Base-by-base conservation (phyloP, 1,139 yeast species). In the Nakaseomyces bracarensis region DNA sequence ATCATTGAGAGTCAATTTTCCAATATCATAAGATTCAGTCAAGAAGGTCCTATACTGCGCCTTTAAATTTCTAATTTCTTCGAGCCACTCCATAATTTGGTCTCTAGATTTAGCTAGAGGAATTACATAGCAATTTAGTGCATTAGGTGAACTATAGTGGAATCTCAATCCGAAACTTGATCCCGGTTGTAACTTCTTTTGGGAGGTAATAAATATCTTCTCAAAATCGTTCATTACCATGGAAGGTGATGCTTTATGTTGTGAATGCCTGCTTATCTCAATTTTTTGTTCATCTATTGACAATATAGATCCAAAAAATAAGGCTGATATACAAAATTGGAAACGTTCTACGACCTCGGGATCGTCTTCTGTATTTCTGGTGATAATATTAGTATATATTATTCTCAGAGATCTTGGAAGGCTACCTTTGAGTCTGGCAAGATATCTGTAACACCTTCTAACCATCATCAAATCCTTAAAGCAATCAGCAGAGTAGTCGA, bases 401-500 rank as follows among this genome's bases (percentile, higher is more conserved):
- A 39, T 30, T 3, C 45, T 41, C 1, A 52, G 31, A 0, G 60
- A 42, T 3, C 46, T 40, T 4, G 60, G 57, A 7, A 61, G 48
- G 1, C 48, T 40, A 10, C 54, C 49, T n/a, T 39, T 40, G 6
- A 16, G 39, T 15, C 49, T 52, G 2, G 46, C 47, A n/a, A 57
- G 33, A 19, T 46, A 42, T 28, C 55, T 50, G 44, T 48, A 61
- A 10, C 58, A 41, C 42, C 57, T 61, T 45, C 68, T 57, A 7
- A 55, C 29, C 39, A 58, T 50, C 57, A 58, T 51, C 38, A 63
- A 42, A 11, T 54, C 49, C 23, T 48, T 39, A 36, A 62, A 51
- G 13, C 50, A 46, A 7, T 49, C 44, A 4, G 50, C 29, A 1
- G 45, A 36, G 3, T 46, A 16, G n/a, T 55, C 54, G 8, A 58